Conservation (phyloP, 1,139 yeast genomes). For the Spencermartinsiella ligniputridi region DNA sequence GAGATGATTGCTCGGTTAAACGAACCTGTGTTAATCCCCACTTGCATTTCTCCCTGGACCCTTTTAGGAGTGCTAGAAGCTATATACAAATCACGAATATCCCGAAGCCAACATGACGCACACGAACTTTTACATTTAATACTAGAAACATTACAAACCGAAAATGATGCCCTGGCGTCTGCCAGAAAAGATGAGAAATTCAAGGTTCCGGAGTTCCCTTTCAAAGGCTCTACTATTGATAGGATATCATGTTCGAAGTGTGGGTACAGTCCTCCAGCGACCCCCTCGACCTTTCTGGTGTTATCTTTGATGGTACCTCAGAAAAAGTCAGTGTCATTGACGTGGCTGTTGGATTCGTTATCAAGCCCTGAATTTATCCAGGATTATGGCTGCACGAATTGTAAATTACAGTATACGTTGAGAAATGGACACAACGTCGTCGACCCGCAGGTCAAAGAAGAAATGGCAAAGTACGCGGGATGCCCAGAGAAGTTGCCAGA, state of each 20-base stretch:
- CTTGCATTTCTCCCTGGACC: slow-evolving; percentile 72
- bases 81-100: slow-evolving; percentile 73
- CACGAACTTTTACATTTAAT: slow-evolving; percentile 83
- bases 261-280: slow-evolving; percentile 56
- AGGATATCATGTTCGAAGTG: slow-evolving; percentile 69
- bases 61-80: slow-evolving; percentile 66
- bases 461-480: slow-evolving; percentile 18
- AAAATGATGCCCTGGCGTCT: slow-evolving; percentile 42
- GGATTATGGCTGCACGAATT: slow-evolving; percentile 74
- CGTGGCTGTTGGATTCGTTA: slow-evolving; percentile 52
- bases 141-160: slow-evolving; percentile 72
- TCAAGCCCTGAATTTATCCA: slow-evolving; percentile 64
- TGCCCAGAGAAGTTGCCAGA: slow-evolving; percentile 29
- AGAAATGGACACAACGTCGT: slow-evolving; percentile 12
- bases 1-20: slow-evolving; percentile 55
- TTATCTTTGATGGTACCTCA: slow-evolving; percentile 75
- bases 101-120: slow-evolving; percentile 88
- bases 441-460: slow-evolving; percentile 18
- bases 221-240: slow-evolving; percentile 61
- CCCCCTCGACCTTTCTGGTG: slow-evolving; percentile 61
- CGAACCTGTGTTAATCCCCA: slow-evolving; percentile 52
- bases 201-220: slow-evolving; percentile 51
- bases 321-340: slow-evolving; percentile 43
- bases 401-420: slow-evolving; percentile 42
- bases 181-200: slow-evolving; percentile 11